Evolutionary conservation across 2,329 filamentous ascomycete genomes (phyloP), one percentile per base, ranked within the genome.

Genomic region (Fusarium tuaranense): DNA sequence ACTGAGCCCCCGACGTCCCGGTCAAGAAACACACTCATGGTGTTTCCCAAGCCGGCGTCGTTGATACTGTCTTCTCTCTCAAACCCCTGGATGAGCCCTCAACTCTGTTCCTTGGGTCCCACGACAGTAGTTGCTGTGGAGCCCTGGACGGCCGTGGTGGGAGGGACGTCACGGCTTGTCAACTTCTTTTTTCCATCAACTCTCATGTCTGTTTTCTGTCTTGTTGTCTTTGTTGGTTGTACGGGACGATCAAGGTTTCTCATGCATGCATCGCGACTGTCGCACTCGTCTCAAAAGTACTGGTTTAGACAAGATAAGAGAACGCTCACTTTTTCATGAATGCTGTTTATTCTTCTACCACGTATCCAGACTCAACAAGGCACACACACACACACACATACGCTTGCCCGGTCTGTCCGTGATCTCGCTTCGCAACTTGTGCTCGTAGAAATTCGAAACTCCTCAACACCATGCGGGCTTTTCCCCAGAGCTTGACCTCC

Each of bases 21-120:
- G 57, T 20, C 68, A 20, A n/a, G 57, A 44, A 63, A 62, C 68
- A 62, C 68, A 58, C 58, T 27, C 9, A 8, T 25, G 20, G 41
- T 65, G 44, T 68, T 61, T 46, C 22, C 65, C 59, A 25, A 68
- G 59, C 57, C 63, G 65, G 70, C 76, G 78, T 72, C 67, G 72
- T 74, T 76, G 85, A 87, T 85, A 84, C 89, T 92, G 89, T 92
- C 89, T 92, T 92, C 89, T 91, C 90, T 90, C 88, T 89, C 86
- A 88, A 87, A 86, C 83, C 81, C 74, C 62, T 74, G 75, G 76
- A 65, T 51, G 57, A 59, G 67, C 62, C 46, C 41, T 18, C 60
- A 70, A 59, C 64, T 69, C 51, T 53, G 48, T 69, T 48, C 62
- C 61, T 34, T 64, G 78, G 80, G 81, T 82, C 82, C 82, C 80